Evolutionary conservation across 345 rosid species (phyloP).

Genomic region (Combretum micranthum): DNA sequence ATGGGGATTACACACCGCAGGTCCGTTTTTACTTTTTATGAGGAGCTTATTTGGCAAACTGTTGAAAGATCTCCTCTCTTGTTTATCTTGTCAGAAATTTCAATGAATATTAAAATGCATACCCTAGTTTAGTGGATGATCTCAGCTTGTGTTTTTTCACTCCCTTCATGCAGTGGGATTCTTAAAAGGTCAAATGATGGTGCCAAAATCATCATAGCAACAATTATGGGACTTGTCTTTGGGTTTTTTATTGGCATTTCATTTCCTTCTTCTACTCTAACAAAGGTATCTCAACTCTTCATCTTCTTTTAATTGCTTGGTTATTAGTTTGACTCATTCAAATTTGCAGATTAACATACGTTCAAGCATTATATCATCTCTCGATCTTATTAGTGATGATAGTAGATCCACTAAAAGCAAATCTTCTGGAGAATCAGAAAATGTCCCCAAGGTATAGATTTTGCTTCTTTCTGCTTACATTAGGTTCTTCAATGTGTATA

Average conservation of each 20-base stretch:
- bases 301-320: slow-evolving; percentile 2
- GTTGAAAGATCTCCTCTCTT: neutral
- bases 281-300: slow-evolving; percentile 41
- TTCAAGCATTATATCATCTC: slow-evolving; percentile 42
- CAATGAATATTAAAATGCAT: neutral
- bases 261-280: slow-evolving; percentile 52
- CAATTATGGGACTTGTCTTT: slow-evolving; percentile 55
- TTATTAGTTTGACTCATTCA: slow-evolving; percentile 17
- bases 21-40: slow-evolving; percentile 22
- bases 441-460: slow-evolving; percentile 39
- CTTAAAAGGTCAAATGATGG: slow-evolving; percentile 47
- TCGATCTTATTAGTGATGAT: slow-evolving; percentile 34
- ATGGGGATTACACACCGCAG: slow-evolving; percentile 67
- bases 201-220: slow-evolving; percentile 43
- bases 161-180: slow-evolving; percentile 45
- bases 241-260: slow-evolving; percentile 76
- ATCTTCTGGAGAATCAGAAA: slow-evolving; percentile 30
- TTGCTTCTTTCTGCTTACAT: too few relatives aligned
- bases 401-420: slow-evolving; percentile 20
- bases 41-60: neutral
- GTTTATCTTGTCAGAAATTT: too few relatives aligned
- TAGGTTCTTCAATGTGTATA: too few relatives aligned
- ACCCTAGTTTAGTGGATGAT: neutral
- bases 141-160: neutral
- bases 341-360: slow-evolving; percentile 57